A percentile compares a stretch with the other conserved stretches of the same genome.
Conservation (phyloP, 148 eudicot genomes). For the Fagopyrum homotropicum region DNA sequence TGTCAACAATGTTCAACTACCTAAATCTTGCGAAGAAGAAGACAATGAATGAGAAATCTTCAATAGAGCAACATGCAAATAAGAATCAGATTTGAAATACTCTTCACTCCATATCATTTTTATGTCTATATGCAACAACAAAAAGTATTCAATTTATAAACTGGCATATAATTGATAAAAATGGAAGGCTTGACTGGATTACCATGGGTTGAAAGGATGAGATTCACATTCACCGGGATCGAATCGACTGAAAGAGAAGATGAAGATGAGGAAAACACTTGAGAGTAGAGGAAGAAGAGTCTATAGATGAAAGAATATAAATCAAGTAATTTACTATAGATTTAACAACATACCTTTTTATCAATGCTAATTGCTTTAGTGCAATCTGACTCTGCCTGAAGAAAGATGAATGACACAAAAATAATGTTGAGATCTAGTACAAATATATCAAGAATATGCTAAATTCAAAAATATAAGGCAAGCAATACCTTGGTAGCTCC, state of each 20-base stretch:
- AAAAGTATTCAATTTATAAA: neutral
- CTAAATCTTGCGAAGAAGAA: neutral
- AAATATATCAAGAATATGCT: too few species aligned
- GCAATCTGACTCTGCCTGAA: too few species aligned
- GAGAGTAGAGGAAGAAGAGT: neutral
- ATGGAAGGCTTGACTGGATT: neutral
- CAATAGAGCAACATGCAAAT: neutral
- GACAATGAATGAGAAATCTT: neutral
- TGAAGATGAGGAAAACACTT: neutral
- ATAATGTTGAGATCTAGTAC: too few species aligned
- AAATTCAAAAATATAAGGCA: too few species aligned
- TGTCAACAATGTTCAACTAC: neutral
- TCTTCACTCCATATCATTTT: neutral
- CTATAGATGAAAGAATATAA: too few species aligned
- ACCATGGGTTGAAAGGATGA: neutral
- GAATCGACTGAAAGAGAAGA: neutral
- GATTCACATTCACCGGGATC: neutral
- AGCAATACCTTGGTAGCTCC: too few species aligned
- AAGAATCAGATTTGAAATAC: neutral
- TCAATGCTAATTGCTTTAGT: too few species aligned
- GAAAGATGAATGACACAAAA: too few species aligned
- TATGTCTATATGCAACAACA: neutral
- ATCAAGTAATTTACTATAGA: too few species aligned
- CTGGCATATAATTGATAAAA: neutral
- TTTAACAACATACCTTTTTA: too few species aligned